Evolutionary conservation across 163 green algal species (phyloP).

Genomic region (Scenedesmus sp.): DNA sequence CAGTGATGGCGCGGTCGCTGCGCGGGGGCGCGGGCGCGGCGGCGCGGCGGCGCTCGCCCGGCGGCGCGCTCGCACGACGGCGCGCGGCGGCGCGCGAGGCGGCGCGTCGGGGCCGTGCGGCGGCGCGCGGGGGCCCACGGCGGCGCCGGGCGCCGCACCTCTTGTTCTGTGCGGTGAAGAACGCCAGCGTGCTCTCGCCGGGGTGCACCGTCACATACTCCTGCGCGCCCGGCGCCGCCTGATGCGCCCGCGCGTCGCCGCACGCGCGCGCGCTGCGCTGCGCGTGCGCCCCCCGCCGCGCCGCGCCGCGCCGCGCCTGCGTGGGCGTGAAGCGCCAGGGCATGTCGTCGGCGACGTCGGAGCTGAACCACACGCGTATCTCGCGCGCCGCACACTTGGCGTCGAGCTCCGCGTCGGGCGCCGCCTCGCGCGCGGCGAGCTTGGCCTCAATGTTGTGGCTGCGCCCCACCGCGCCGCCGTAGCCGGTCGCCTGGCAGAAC

Average conservation of each 20-base stretch:
- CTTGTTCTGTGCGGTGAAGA: slow-evolving; percentile 95
- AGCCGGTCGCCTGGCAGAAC: slow-evolving; percentile 97
- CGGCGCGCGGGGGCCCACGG: no score
- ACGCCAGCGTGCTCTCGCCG: slow-evolving; percentile 94
- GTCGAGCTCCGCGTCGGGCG: slow-evolving; percentile 38
- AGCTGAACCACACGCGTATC: slow-evolving; percentile 94
- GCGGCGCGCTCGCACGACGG: neutral
- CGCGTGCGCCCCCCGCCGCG: no score
- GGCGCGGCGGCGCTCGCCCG: neutral
- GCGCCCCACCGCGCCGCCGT: slow-evolving; percentile 88
- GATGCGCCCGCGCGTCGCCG: no score
- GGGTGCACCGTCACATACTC: slow-evolving; percentile 70
- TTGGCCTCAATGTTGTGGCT: slow-evolving; percentile 87
- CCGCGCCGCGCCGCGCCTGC: no score
- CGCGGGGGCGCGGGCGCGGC: neutral
- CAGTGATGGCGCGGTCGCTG: slow-evolving; percentile 91
- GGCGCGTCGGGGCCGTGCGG: no score
- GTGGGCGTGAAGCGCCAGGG: slow-evolving; percentile 95
- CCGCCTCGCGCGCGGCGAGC: slow-evolving; percentile 62
- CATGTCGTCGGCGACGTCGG: slow-evolving; percentile 91
- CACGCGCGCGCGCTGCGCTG: no score
- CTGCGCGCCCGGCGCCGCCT: no score
- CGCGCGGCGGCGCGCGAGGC: neutral
- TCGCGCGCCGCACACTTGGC: slow-evolving; percentile 33
- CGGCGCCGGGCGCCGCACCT: no score